Conservation (phyloP, 1,139 yeast species). For the Yamadazyma songkhlaensis region DNA sequence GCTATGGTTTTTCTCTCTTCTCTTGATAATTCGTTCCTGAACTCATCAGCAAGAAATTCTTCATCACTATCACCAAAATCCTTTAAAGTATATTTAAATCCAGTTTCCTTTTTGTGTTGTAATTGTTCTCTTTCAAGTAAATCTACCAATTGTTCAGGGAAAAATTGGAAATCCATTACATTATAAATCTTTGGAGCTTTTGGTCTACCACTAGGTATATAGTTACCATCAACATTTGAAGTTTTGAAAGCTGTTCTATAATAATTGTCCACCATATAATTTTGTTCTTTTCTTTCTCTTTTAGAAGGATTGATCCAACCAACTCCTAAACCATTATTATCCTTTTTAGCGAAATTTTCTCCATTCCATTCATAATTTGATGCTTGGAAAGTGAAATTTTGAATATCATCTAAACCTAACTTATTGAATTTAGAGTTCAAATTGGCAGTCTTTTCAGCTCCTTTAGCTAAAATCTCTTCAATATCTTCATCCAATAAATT, state of each 20-base stretch:
- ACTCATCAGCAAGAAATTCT: constrained; percentile 54
- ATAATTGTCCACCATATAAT: constrained; percentile 83
- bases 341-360: constrained; percentile 76
- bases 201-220: constrained; percentile 30
- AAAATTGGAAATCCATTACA: constrained; percentile 88
- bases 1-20: constrained; percentile 48
- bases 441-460: constrained; percentile 76
- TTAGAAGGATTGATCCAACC: constrained; percentile 87
- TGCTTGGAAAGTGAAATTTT: constrained; percentile 80
- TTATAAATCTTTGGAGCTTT: constrained; percentile 71
- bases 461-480: constrained; percentile 71
- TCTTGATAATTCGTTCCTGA: constrained; percentile 32
- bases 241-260: constrained; percentile 72
- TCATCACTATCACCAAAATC: constrained; percentile 55
- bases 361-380: constrained; percentile 99
- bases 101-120: constrained; percentile 68
- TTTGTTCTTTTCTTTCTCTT: constrained; percentile 86
- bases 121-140: constrained; percentile 78
- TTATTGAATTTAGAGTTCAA: constrained; percentile 78
- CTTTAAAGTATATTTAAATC: constrained; percentile 61
- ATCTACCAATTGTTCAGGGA: constrained; percentile 60
- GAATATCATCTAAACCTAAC: constrained; percentile 87
- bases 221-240: constrained; percentile 13
- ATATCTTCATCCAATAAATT: constrained; percentile 66
- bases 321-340: constrained; percentile 40